Base-by-base conservation (phyloP, 805 yeast genomes). In the Yarrowia keelungensis region DNA sequence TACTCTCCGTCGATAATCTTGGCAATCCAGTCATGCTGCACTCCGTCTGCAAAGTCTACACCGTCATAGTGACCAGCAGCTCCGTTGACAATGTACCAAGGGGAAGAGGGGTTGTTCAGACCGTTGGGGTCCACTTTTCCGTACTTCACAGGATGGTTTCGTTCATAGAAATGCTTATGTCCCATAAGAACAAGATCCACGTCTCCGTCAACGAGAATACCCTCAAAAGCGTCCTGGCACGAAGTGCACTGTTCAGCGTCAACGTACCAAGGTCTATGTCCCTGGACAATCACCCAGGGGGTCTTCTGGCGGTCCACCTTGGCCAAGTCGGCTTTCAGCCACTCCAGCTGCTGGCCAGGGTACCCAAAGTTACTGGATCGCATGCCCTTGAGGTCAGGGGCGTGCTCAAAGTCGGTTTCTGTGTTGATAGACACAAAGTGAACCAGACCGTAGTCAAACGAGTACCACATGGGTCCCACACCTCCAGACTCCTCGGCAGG, bases 201-300 rank as follows among this genome's bases (percentile, higher is more conserved):
- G 8, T 71, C 65, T 64, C 71, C 61, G 39, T 72, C 69, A 41
- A 69, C 22, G 8, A 75, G 43, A 12, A 72, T 32, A 16, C 67
- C 65, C 59, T 75, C 77, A 69, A 75, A 75, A 1, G 73, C 75
- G 7, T 71, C 49, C 53, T 70, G 72, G 69, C 75, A 73, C 26
- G 66, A 68, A 11, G 47, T 49, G 54, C 74, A 73, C 9, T 58
- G 26, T 67, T 68, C 70, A 49, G 68, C 72, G 36, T 76, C 71
- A n/a, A 72, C 75, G 56, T 76, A 76, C 77, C 77, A 76, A 8
- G 78, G 78, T 26, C 77, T 71, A 68, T 76, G 78, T 19, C 75
- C 78, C 5, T 70, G 64, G 10, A 71, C 77, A 41, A 70, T 67
- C 8, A 71, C 68, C 77, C 71, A 76, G 5, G 79, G 79, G n/a